Evolutionary conservation across 164 flowering plant species (phyloP), one percentile per base, ranked within the genome.

Genomic region (Liriodendron chinense): DNA sequence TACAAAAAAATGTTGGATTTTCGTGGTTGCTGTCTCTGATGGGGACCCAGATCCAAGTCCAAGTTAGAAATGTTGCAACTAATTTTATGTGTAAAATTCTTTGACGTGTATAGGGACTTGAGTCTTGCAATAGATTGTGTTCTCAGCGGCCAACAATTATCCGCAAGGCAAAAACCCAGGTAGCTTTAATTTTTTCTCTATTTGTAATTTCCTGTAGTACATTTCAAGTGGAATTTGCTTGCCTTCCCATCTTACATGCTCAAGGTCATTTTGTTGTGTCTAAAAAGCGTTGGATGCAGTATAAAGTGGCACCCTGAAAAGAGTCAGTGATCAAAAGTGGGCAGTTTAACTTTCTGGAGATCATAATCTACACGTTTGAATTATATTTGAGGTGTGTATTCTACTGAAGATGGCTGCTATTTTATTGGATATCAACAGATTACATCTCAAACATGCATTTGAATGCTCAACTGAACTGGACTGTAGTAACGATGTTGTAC

Each of bases 281-380:
- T 61, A 59, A 22, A 57, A 28, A 93, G 97, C 80, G 87, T 95
- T 82, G 99, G 99, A 76, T 95, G 99, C 90, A 88, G 98, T 84
- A 93, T 95, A 78, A 93, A 95, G 84, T 93, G 99, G 99, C 92
- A 92, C 82, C 98, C 97, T 1, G 84, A 80, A 74, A 76, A 70
- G 72, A 74, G 50, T 24, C 49, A 72, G 71, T 86, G 74, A 79
- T 1, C 48, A n/a, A 16, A n/a, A 67, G 7, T 16, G 16, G 13
- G 9, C 9, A 12, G 1, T 12, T 53, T 10, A 16, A 53, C 59
- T 53, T 53, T 53, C 16, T 16, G 18, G 59, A 53, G 18, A 2
- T 16, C 59, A 53, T 53, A 53, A 53, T 16, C 18, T 53, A 53
- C 16, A 12, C 18, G 12, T 53, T 12, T 53, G 18, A 53, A 53